Percentiles rank a stretch among this genome's conserved stretches.
These are phyloP conservation scores for Scedosporium dehoogii DNA, from an alignment of 2,329 filamentous ascomycete species.

Conservation along the genomic window DNA sequence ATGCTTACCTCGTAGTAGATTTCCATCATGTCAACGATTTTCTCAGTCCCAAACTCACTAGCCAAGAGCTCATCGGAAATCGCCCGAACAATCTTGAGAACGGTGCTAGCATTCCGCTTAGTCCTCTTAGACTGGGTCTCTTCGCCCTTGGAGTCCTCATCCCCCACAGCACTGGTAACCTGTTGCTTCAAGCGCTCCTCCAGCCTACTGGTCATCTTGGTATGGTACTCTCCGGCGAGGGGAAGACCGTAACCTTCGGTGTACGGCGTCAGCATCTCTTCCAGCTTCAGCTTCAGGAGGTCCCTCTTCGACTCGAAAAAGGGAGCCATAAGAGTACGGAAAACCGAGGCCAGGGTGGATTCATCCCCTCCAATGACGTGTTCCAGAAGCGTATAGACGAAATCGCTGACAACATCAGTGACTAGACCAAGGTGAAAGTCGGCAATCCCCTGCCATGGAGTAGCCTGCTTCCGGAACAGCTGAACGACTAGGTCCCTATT, in stretches of 20 bases:
- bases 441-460: constrained; percentile 28
- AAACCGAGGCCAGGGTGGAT: constrained; percentile 13
- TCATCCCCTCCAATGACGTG: constrained; percentile 18
- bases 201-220: constrained; percentile 9
- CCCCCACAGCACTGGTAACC: not conserved
- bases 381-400: constrained; percentile 25
- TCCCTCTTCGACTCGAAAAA: constrained; percentile 24
- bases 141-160: not conserved
- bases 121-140: too few species aligned
- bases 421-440: constrained; percentile 23
- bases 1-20: constrained; percentile 30
- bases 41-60: constrained; percentile 24
- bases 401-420: constrained; percentile 18
- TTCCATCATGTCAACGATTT: constrained; percentile 33
- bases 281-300: constrained; percentile 22
- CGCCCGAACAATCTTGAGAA: constrained; percentile 4
- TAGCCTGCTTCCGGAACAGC: constrained; percentile 27
- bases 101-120: too few species aligned
- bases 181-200: constrained; percentile 7
- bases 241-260: constrained; percentile 21
- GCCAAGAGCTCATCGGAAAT: constrained; percentile 8
- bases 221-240: constrained; percentile 22
- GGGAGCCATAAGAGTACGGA: constrained; percentile 16
- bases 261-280: constrained; percentile 29
- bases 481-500: constrained; percentile 26